A percentile compares a stretch with the other conserved stretches of the same genome.
These are phyloP conservation scores for Durio zibethinus DNA, from an alignment of 345 rosid species.

Conservation along the genomic window DNA sequence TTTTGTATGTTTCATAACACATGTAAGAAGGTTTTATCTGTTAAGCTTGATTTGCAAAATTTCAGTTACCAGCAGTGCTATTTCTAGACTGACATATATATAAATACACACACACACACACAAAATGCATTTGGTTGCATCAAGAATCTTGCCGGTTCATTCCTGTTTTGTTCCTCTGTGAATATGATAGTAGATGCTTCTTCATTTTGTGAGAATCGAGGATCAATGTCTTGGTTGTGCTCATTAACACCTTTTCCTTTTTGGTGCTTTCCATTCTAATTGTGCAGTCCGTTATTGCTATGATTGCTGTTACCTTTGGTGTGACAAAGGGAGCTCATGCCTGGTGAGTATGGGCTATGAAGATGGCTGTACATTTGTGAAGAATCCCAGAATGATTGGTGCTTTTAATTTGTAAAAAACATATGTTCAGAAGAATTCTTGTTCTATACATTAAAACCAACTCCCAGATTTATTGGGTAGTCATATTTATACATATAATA, in stretches of 20 bases:
- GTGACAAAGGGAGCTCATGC: conserved; percentile 42
- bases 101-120: too few species aligned
- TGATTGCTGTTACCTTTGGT: conserved; percentile 59
- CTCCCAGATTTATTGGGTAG: neutral
- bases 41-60: neutral
- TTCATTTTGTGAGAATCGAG: neutral
- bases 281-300: conserved; percentile 57
- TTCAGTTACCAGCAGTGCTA: neutral
- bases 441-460: neutral
- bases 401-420: neutral
- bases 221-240: neutral
- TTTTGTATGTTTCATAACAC: neutral
- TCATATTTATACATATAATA: neutral
- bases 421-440: neutral
- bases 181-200: neutral
- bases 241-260: neutral
- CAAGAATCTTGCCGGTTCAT: neutral
- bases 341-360: conserved; percentile 35
- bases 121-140: too few species aligned
- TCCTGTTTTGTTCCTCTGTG: neutral
- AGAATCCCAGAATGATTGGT: conserved; percentile 5
- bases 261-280: neutral
- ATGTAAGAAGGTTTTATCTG: neutral
- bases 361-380: neutral
- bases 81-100: too few species aligned